Percentiles rank a stretch among this genome's conserved stretches.
These are phyloP conservation scores for Prunus kanzakura DNA, from an alignment of 306 rosid species.

Conservation along the genomic window DNA sequence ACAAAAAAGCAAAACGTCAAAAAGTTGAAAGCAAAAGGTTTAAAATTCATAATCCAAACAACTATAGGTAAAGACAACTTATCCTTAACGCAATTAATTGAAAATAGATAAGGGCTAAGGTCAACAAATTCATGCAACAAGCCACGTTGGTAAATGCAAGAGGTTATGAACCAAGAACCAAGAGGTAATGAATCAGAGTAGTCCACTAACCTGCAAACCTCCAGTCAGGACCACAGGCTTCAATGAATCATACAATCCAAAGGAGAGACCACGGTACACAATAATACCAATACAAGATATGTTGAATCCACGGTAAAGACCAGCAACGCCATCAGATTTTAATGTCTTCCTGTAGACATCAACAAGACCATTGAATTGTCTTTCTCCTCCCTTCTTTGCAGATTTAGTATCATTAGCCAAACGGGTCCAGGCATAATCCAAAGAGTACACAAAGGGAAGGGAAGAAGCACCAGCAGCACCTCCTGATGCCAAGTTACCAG, in stretches of 20 bases:
- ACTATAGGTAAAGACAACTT: background rate
- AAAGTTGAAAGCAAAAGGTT: background rate
- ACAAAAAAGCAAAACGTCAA: background rate
- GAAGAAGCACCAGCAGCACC: conserved; percentile 96
- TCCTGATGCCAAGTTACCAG: conserved; percentile 83
- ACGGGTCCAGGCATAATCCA: conserved; percentile 89
- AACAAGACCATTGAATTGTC: conserved; percentile 82
- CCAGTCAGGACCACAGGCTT: conserved; percentile 80
- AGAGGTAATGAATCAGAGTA: background rate
- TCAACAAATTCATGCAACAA: too few relatives aligned
- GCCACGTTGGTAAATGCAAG: background rate
- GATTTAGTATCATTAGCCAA: conserved; percentile 50
- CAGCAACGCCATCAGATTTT: conserved; percentile 70
- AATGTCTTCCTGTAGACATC: conserved; percentile 91
- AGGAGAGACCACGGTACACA: conserved; percentile 89
- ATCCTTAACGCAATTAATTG: too few relatives aligned
- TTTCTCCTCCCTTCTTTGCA: conserved; percentile 84
- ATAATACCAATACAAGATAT: conserved; percentile 81
- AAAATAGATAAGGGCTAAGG: too few relatives aligned
- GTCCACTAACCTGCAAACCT: conserved; percentile 45
- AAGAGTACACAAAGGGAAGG: conserved; percentile 74
- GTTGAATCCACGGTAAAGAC: conserved; percentile 90
- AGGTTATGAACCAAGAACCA: too few relatives aligned
- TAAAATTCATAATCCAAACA: background rate
- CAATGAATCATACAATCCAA: conserved; percentile 79